Base-by-base conservation (phyloP, 768 basidiomycete species). In the Suillus ampliporus region DNA sequence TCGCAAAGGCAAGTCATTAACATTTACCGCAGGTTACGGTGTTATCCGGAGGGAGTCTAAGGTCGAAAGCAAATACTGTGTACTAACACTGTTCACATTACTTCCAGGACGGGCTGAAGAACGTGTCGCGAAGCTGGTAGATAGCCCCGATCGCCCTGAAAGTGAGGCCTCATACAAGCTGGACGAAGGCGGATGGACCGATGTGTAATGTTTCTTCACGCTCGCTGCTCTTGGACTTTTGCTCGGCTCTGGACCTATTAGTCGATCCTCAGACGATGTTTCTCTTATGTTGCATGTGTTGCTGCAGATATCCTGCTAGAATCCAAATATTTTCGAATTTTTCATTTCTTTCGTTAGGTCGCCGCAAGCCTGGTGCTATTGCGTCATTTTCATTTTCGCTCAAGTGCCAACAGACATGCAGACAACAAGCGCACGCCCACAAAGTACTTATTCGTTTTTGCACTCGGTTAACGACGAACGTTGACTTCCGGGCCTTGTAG, bases 81-180 rank as follows among this genome's bases (percentile, higher is more conserved):
- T 56, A 40, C 23, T 56, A 13, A 56, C 17, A 40, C 17, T 26
- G 17, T 54, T 26, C 10, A 40, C 38, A 10, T 40, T 7, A 56
- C 23, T 38, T 40, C 5, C 65, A 93, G 93, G 93, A 64, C 90
- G 94, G 28, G 93, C 91, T 3, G 93, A 95, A 74, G 93, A 95
- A 77, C 90, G 93, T 65, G 92, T 95, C 34, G 93, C 93, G 8
- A 95, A 95, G 71, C 80, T 95, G 4, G 94, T 95, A 31, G 93
- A 95, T 73, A 94, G 92, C 69, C 93, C 93, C 5, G 93, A 95
- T 69, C 84, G 89, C 52, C 93, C 93, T 19, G 93, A 95, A 77
- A 93, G 91, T 72, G 93, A 95, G 76, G 93, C 94, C 9, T 92
- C 93, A 4, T 95, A 95, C 76, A 95, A 94, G 73, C 79, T 95